Base-by-base conservation (phyloP, 2,329 filamentous ascomycete species). In the Cladosporium sp. region DNA sequence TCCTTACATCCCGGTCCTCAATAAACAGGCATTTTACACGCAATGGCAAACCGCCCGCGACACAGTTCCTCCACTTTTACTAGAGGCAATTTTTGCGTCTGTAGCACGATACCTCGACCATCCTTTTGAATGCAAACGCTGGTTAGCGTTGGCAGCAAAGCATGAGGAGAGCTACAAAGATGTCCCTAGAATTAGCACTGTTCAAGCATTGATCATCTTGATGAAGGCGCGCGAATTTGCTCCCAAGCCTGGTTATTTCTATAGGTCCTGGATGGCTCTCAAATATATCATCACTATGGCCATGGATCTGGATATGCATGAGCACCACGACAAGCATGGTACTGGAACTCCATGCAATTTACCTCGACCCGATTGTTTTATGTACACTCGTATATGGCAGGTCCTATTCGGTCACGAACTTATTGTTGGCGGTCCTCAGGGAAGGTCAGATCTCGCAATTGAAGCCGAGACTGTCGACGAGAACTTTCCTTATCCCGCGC, bases 151-250 rank as follows among this genome's bases (percentile, higher is more conserved):
- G 56, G 91, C 90, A 52, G 87, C 88, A 22, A 86, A 89, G 66
- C 92, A 97, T 63, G 87, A 92, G 58, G 86, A 95, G 67, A 89
- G 87, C 43, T 97, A 96, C 67, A 91, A 95, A 80, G 92, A 96
- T 62, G 83, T 92, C 19, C 90, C 92, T 2, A 80, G 92, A 43
- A 65, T 97, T 41, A 96, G 89, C 69, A 97, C 93, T 0, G 83
- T 97, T 8, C 92, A 97, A 70, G 92, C 90, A 3, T 75, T 96
- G 54, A 73, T 96, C 39, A 84, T 97, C 39, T 78, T 96, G 15
- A 73, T 96, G 38, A 97, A 97, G 68, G 93, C 92, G 1, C 82
- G 90, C 56, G 92, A 97, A 68, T 87, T 88, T n/a, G 84, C 87
- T 7, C 91, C 92, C 0, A 95, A 95, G 65, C 84, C 89, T 54